Evolutionary conservation across 2,329 filamentous ascomycete species (phyloP).

Genomic region (Claviceps maximensis): DNA sequence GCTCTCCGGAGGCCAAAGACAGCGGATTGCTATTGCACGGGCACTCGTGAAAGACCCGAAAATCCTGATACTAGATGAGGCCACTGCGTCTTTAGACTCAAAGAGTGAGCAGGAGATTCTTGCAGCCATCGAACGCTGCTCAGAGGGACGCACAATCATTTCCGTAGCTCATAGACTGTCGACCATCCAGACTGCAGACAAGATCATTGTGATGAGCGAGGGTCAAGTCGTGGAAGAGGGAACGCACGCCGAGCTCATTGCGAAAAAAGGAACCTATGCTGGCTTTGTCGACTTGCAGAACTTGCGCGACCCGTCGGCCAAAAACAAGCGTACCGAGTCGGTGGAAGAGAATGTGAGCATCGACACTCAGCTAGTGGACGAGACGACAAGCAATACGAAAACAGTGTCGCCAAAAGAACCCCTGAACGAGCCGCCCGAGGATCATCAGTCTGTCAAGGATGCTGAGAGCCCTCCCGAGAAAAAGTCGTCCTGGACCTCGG

Average conservation of each 20-base stretch:
- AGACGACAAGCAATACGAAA: background rate
- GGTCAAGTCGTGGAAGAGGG: conserved; percentile 8
- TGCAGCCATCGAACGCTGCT: background rate
- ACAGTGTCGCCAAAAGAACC: background rate
- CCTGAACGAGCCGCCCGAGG: background rate
- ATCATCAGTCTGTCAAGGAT: background rate
- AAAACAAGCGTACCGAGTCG: background rate
- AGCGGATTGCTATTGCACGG: conserved; percentile 43
- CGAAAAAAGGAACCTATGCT: conserved; percentile 33
- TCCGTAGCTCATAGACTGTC: conserved; percentile 3
- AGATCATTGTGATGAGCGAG: conserved; percentile 32
- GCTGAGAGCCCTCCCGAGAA: background rate
- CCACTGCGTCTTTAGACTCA: conserved; percentile 4
- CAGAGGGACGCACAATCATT: conserved; percentile 1
- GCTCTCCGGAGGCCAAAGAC: conserved; percentile 50
- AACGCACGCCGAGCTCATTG: background rate
- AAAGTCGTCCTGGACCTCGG: background rate
- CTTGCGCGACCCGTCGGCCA: conserved; percentile 5
- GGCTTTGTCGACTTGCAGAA: conserved; percentile 25
- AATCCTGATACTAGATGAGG: conserved; percentile 48
- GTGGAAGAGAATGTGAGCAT: background rate
- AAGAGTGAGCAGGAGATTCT: conserved; percentile 4
- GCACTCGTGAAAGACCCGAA: conserved; percentile 24
- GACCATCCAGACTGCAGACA: conserved; percentile 6
- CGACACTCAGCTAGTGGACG: background rate